Evolutionary conservation across 129 eudicot genomes (phyloP).

Genomic region (Flaveria bidentis): DNA sequence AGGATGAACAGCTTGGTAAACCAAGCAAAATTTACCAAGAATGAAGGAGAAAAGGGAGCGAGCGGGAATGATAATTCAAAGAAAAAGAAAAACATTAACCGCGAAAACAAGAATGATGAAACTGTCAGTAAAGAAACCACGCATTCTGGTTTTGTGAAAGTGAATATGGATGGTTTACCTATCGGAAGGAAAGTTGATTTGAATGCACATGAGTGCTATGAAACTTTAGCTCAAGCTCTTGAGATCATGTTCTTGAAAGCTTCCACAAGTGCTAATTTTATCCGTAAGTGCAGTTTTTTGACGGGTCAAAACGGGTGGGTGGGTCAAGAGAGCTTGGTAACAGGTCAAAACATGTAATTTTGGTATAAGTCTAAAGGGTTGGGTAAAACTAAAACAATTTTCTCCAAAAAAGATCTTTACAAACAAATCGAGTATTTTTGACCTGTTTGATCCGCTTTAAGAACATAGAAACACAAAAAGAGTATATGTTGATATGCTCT

Average conservation of each 20-base stretch:
- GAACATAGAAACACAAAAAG: no score
- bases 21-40: constrained; percentile 67
- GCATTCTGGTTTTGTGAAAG: constrained; percentile 73
- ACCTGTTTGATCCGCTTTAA: background rate
- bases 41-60: constrained; percentile 58
- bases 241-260: constrained; percentile 83
- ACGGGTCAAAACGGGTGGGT: constrained; percentile 2
- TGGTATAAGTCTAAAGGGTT: background rate
- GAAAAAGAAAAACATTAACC: constrained; percentile 47
- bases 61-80: constrained; percentile 48
- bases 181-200: constrained; percentile 94
- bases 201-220: constrained; percentile 73
- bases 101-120: constrained; percentile 41
- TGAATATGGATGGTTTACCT: constrained; percentile 89
- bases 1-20: constrained; percentile 94
- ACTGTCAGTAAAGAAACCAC: constrained; percentile 44
- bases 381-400: background rate
- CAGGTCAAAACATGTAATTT: background rate
- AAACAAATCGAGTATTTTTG: background rate
- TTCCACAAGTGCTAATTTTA: constrained; percentile 30
- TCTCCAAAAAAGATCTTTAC: background rate
- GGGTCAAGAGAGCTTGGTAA: constrained; percentile 4
- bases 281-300: constrained; percentile 39
- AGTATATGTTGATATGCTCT: background rate
- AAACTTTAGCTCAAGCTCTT: constrained; percentile 71